Percentiles rank a stretch among this genome's conserved stretches.
Evolutionary conservation across 768 basidiomycete species (phyloP).

Genomic region (Trametes punicea): DNA sequence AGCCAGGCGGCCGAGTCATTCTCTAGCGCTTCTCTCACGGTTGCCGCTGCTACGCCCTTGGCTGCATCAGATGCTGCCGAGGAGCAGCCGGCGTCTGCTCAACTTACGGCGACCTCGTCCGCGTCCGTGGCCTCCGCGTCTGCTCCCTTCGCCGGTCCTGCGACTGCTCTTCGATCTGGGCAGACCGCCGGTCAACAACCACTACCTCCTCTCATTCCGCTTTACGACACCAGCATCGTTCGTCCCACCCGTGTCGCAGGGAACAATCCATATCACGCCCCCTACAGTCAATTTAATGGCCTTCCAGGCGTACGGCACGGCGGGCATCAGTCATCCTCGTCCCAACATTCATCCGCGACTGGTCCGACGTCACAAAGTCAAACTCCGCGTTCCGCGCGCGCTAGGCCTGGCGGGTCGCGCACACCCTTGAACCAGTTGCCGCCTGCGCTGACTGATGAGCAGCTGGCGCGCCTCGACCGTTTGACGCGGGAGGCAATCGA

Average conservation of each 20-base stretch:
- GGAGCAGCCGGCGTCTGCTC: background rate
- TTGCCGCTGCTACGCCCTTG: background rate
- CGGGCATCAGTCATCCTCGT: too few species aligned
- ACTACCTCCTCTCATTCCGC: constrained; percentile 38
- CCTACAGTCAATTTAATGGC: background rate
- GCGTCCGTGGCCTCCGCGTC: background rate
- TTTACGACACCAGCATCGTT: constrained; percentile 34
- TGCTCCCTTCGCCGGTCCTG: constrained; percentile 1
- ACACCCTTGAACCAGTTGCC: constrained; percentile 34
- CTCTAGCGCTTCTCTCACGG: constrained; percentile 2
- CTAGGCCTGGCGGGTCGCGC: constrained; percentile 8
- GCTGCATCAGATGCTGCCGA: background rate
- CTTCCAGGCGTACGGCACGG: too few species aligned
- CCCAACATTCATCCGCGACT: background rate
- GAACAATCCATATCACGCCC: background rate
- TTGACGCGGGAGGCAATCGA: constrained; percentile 81
- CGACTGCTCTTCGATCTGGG: background rate
- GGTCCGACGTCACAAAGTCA: background rate
- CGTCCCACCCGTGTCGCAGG: constrained; percentile 4
- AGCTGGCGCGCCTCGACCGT: constrained; percentile 60
- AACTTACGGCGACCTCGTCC: constrained; percentile 9
- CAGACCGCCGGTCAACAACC: background rate
- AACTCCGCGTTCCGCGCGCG: constrained; percentile 6
- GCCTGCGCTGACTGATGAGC: constrained; percentile 51
- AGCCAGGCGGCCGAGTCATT: background rate